A percentile compares a stretch with the other conserved stretches of the same genome.
These are phyloP conservation scores for Claviceps cyperi DNA, from an alignment of 2,329 filamentous ascomycete genomes.

Conservation along the genomic window DNA sequence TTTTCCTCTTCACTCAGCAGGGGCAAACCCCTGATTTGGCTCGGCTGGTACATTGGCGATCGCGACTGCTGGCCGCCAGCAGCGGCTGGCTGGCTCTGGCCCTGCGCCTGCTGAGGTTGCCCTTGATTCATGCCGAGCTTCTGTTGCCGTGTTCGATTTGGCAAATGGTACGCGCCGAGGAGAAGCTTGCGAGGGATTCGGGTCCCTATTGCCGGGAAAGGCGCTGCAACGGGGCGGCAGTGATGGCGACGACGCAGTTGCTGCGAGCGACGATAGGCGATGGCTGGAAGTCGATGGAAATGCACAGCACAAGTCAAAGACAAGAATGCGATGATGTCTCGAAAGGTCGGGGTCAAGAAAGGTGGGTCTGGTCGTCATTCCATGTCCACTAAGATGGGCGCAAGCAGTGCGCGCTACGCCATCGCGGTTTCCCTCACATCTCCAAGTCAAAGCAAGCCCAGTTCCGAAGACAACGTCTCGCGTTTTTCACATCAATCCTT, in stretches of 20 bases:
- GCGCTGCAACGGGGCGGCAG: not conserved
- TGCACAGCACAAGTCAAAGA: not conserved
- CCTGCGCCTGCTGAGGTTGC: conserved; percentile 10
- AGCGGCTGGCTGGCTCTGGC: conserved; percentile 13
- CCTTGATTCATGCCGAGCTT: conserved; percentile 13
- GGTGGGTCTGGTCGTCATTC: not conserved
- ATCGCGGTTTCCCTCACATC: no score
- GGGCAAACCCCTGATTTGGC: conserved; percentile 34
- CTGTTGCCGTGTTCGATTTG: not conserved
- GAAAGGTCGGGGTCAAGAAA: not conserved
- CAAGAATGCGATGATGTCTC: not conserved
- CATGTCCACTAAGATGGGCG: not conserved
- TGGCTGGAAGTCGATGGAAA: not conserved
- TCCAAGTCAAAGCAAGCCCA: no score
- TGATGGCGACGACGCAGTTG: not conserved
- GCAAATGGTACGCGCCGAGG: not conserved
- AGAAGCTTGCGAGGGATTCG: not conserved
- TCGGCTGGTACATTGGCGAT: conserved; percentile 33
- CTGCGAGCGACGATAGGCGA: not conserved
- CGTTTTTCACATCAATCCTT: no score
- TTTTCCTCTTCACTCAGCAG: conserved; percentile 41
- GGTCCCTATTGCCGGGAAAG: no score
- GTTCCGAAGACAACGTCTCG: no score
- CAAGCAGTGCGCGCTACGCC: not conserved
- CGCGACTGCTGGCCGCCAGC: conserved; percentile 13